phyloP scores from a whole-genome alignment of 345 rosid species.

The Citrus mangshanensis region DNA sequence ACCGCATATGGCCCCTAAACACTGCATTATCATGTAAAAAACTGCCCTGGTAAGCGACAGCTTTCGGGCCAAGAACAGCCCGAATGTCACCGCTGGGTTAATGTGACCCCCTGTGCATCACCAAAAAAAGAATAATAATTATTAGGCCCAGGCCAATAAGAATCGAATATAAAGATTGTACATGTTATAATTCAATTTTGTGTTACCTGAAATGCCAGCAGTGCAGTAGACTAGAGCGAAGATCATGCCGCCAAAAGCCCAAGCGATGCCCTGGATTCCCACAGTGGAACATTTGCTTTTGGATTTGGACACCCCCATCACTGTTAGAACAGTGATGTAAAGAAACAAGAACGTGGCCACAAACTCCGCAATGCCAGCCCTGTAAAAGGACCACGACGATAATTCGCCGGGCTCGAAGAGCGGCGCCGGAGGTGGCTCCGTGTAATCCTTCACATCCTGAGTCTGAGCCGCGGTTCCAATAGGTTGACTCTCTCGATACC shows the following conservation, averaged over 20 bases:
- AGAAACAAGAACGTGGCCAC: conserved; percentile 40
- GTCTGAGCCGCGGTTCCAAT: conserved; percentile 35
- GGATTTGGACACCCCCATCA: conserved; percentile 38
- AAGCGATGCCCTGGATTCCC: conserved; percentile 39
- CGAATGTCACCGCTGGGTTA: conserved; percentile 46
- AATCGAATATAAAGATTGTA: too few relatives aligned
- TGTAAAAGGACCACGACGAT: conserved; percentile 34
- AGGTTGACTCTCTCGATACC: conserved; percentile 32
- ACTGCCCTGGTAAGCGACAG: conserved; percentile 40
- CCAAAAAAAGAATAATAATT: neutral
- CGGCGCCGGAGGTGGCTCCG: conserved; percentile 33
- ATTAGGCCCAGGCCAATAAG: too few relatives aligned
- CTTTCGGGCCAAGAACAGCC: conserved; percentile 44
- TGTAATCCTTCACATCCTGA: conserved; percentile 30
- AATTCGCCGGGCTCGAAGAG: conserved; percentile 28
- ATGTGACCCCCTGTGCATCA: conserved; percentile 46
- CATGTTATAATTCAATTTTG: too few relatives aligned
- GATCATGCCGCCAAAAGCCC: conserved; percentile 52
- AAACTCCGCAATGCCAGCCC: conserved; percentile 37
- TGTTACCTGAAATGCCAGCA: conserved; percentile 40
- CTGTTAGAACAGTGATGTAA: conserved; percentile 33
- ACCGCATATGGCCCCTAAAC: conserved; percentile 41
- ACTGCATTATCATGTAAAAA: conserved; percentile 43
- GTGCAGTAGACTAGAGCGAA: conserved; percentile 42
- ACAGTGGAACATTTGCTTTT: conserved; percentile 32